These are phyloP conservation scores for Tylopilus sp. DNA, from an alignment of 1,284 basidiomycete species.

Conservation along the genomic window DNA sequence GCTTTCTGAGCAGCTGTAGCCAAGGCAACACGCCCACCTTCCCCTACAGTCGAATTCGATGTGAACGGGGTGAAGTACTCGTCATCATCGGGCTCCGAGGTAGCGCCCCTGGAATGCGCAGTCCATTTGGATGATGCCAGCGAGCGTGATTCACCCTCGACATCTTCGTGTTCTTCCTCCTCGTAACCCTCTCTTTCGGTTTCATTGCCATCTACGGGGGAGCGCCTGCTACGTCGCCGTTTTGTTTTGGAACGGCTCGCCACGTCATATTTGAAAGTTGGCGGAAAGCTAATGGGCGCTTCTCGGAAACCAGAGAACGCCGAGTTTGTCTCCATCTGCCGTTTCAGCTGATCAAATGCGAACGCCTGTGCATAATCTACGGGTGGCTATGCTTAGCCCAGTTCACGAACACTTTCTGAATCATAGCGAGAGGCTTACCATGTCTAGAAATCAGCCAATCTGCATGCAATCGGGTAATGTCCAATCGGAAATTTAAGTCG, in stretches of 20 bases:
- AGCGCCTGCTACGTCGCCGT: conserved; percentile 36
- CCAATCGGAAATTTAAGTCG: conserved; percentile 76
- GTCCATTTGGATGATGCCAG: conserved; percentile 53
- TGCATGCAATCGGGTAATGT: conserved; percentile 70
- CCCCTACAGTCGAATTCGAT: conserved; percentile 21
- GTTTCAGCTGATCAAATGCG: conserved; percentile 76
- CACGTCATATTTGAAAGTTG: conserved; percentile 85
- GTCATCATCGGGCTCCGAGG: conserved; percentile 43
- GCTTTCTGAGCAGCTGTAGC: conserved; percentile 51
- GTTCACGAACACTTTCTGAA: background rate
- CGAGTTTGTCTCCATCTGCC: conserved; percentile 60
- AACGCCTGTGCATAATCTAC: conserved; percentile 69
- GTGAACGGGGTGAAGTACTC: conserved; percentile 35
- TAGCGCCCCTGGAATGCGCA: conserved; percentile 39
- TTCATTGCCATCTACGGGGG: conserved; percentile 31
- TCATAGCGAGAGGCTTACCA: conserved; percentile 35
- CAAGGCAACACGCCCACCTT: conserved; percentile 41
- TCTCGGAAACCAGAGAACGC: conserved; percentile 70
- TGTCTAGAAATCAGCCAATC: conserved; percentile 64
- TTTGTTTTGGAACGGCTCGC: conserved; percentile 48
- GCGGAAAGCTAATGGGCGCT: conserved; percentile 68
- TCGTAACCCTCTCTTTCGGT: conserved; percentile 34
- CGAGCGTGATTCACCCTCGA: conserved; percentile 47
- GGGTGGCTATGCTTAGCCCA: background rate
- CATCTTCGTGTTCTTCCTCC: conserved; percentile 42